Evolutionary conservation across 306 rosid species (phyloP).

Genomic region (Lathyrus aphaca): DNA sequence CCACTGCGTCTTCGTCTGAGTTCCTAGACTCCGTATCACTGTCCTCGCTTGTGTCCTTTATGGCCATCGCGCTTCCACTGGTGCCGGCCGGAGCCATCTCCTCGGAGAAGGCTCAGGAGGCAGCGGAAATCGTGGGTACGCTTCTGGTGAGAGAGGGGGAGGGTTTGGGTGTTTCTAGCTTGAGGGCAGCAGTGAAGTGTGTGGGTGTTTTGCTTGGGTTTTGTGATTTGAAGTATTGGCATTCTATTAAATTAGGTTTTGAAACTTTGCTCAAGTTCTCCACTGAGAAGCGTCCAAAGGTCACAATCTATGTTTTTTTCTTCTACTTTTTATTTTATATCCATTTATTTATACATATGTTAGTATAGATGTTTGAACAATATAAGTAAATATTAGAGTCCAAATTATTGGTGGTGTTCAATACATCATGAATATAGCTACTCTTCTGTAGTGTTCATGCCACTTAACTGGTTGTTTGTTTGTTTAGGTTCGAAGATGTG

Average conservation of each 20-base stretch:
- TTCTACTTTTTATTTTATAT: too few relatives aligned
- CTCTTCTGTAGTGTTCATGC: neutral
- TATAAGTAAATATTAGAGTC: neutral
- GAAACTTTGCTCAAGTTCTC: conserved; percentile 71
- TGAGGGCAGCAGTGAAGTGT: conserved; percentile 79
- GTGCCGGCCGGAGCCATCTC: conserved; percentile 50
- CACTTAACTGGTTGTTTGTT: conserved; percentile 9
- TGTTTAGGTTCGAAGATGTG: conserved; percentile 80
- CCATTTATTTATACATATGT: too few relatives aligned
- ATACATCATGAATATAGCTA: neutral
- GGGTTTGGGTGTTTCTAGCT: conserved; percentile 55
- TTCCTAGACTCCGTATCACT: conserved; percentile 57
- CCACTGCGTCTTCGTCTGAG: conserved; percentile 51
- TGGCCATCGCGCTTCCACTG: conserved; percentile 65
- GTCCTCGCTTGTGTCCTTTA: conserved; percentile 69
- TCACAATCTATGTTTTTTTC: neutral
- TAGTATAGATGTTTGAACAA: neutral
- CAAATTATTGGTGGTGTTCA: neutral
- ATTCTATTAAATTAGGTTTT: conserved; percentile 64
- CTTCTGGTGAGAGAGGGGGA: conserved; percentile 53
- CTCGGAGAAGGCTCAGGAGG: conserved; percentile 55
- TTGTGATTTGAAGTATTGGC: conserved; percentile 86
- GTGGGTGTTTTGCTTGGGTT: conserved; percentile 74
- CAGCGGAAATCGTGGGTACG: conserved; percentile 47
- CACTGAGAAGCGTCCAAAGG: conserved; percentile 87